phyloP scores from a whole-genome alignment of 129 eudicot species.

The Centrapalus pauciflorus region DNA sequence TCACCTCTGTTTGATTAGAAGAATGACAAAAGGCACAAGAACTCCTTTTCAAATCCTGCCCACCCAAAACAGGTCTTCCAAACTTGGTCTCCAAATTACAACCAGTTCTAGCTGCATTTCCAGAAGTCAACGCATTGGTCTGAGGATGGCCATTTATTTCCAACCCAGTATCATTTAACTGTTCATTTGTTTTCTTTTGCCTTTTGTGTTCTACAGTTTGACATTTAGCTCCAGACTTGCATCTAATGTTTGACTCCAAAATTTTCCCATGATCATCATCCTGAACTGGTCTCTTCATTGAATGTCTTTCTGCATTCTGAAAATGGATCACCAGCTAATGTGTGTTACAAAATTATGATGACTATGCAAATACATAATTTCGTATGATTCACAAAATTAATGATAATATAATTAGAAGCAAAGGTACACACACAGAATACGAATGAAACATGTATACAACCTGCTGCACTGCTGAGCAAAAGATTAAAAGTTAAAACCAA shows the following conservation, averaged over 20 bases:
- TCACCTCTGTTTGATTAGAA: slow-evolving; percentile 51
- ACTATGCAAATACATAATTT: not conserved
- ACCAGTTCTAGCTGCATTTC: slow-evolving; percentile 15
- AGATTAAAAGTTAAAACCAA: not conserved
- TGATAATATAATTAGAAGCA: not conserved
- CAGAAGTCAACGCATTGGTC: slow-evolving; percentile 2
- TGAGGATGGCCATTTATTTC: slow-evolving; percentile 12
- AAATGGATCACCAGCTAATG: not conserved
- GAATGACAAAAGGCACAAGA: slow-evolving; percentile 81
- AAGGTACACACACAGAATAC: not conserved
- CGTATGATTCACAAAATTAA: not conserved
- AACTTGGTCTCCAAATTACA: slow-evolving; percentile 10
- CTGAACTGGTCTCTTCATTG: slow-evolving; percentile 28
- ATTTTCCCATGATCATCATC: not conserved
- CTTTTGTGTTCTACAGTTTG: slow-evolving; percentile 43
- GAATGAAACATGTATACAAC: not conserved
- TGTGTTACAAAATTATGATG: not conserved
- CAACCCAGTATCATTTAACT: slow-evolving; percentile 3
- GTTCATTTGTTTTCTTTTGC: slow-evolving; percentile 43
- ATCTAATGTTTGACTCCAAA: not conserved
- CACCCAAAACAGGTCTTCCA: slow-evolving; percentile 15
- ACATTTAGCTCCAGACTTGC: slow-evolving; percentile 2
- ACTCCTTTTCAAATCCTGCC: slow-evolving; percentile 17
- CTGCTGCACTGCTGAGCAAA: not conserved
- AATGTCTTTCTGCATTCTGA: slow-evolving; percentile 30